These are phyloP conservation scores for Fusarium sp. DNA, from an alignment of 2,329 filamentous ascomycete genomes.

Conservation along the genomic window DNA sequence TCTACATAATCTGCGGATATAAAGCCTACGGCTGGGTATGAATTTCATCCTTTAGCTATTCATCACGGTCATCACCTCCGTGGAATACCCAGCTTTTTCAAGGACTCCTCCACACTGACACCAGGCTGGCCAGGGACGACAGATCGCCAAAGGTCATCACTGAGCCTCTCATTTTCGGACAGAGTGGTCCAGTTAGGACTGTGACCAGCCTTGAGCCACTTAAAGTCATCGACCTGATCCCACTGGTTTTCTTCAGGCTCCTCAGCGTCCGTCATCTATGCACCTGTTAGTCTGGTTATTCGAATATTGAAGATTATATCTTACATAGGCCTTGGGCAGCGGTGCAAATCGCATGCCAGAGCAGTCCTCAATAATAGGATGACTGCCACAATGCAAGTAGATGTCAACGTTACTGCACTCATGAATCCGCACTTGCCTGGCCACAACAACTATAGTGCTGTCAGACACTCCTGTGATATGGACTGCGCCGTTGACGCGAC, in stretches of 20 bases:
- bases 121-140: slow-evolving; percentile 72
- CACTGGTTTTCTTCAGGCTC: slow-evolving; percentile 71
- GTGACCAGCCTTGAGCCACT: slow-evolving; percentile 87
- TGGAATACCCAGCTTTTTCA: slow-evolving; percentile 61
- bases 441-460: slow-evolving; percentile 80
- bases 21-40: neutral
- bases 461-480: slow-evolving; percentile 82
- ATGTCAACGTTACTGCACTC: slow-evolving; percentile 83
- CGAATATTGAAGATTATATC: slow-evolving; percentile 44
- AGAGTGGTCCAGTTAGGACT: slow-evolving; percentile 90
- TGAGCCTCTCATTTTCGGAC: slow-evolving; percentile 66
- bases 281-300: slow-evolving; percentile 2
- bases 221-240: slow-evolving; percentile 96
- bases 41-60: neutral
- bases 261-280: slow-evolving; percentile 45
- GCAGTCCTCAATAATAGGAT: slow-evolving; percentile 96
- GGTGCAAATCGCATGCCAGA: slow-evolving; percentile 80
- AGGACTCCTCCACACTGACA: slow-evolving; percentile 71
- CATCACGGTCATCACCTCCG: slow-evolving; percentile 13
- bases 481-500: slow-evolving; percentile 79
- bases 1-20: slow-evolving; percentile 5
- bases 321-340: slow-evolving; percentile 75
- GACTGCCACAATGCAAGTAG: slow-evolving; percentile 82
- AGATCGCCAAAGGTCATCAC: slow-evolving; percentile 73
- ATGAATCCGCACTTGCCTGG: slow-evolving; percentile 93